phyloP scores from a whole-genome alignment of 345 rosid genomes.

The Eucalyptus coolabah region DNA sequence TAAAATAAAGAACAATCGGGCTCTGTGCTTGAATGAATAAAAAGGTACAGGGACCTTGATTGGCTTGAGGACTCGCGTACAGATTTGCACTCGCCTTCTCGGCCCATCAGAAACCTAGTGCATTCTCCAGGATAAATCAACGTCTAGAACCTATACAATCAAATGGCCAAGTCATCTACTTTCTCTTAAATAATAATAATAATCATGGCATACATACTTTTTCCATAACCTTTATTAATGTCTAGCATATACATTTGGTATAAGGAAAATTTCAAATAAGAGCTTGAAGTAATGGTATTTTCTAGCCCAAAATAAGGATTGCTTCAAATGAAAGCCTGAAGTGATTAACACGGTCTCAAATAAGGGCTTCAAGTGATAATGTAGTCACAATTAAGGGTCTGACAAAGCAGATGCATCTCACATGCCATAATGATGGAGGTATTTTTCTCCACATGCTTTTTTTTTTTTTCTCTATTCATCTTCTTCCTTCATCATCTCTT shows the following conservation, averaged over 20 bases:
- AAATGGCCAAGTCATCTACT: background rate
- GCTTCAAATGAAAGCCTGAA: no score
- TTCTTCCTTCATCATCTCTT: no score
- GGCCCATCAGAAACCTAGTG: constrained; percentile 95
- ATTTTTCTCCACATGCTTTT: no score
- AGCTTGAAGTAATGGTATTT: no score
- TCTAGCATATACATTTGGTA: constrained; percentile 34
- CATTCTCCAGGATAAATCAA: constrained; percentile 88
- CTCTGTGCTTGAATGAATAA: background rate
- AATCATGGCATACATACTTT: background rate
- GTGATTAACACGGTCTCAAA: no score
- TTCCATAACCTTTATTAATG: constrained; percentile 12
- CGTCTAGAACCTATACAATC: constrained; percentile 50
- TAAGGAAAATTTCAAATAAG: no score
- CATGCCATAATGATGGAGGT: no score
- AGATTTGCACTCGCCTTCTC: constrained; percentile 93
- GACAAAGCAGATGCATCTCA: no score
- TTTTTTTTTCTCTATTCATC: no score
- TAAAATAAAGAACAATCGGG: background rate
- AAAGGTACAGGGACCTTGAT: constrained; percentile 42
- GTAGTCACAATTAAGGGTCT: no score
- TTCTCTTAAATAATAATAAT: background rate
- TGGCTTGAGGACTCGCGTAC: constrained; percentile 91
- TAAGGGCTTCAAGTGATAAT: no score
- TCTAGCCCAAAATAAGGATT: rapidly evolving